Evolutionary conservation across 805 yeast species (phyloP).

Genomic region (Komagataella ulmi): DNA sequence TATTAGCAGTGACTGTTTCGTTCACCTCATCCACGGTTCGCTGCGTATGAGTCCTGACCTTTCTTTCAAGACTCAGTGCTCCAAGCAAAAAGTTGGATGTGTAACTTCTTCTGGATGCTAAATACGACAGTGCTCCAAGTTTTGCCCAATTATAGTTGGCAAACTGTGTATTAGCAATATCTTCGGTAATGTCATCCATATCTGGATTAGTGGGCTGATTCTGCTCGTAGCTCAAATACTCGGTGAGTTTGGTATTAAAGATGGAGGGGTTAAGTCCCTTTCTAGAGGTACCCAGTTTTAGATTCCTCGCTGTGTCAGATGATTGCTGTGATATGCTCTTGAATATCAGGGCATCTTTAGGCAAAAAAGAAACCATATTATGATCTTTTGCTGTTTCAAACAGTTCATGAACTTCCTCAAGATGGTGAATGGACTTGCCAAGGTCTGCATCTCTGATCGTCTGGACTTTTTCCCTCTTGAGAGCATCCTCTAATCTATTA

Average conservation of each 20-base stretch:
- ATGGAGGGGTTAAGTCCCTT: neutral
- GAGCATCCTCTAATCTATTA: neutral
- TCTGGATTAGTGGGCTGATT: slow-evolving; percentile 5
- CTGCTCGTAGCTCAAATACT: neutral
- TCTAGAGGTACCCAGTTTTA: neutral
- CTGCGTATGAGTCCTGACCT: slow-evolving; percentile 21
- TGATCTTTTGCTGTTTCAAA: neutral
- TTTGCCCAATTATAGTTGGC: slow-evolving; percentile 40
- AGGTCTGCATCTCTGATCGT: neutral
- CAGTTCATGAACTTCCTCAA: neutral
- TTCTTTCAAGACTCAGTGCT: slow-evolving; percentile 51
- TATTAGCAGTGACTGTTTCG: slow-evolving; percentile 36
- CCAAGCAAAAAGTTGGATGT: slow-evolving; percentile 57
- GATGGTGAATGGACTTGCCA: neutral
- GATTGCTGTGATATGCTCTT: neutral
- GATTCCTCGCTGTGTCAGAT: neutral
- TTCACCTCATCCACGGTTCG: slow-evolving; percentile 28
- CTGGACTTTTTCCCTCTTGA: neutral
- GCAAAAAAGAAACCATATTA: neutral
- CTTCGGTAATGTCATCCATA: slow-evolving; percentile 7
- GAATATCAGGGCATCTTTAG: neutral
- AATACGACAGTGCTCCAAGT: slow-evolving; percentile 38
- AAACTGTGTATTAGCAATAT: slow-evolving; percentile 7
- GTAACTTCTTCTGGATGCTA: slow-evolving; percentile 30
- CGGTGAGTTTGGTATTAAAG: neutral